Percentiles rank a stretch among this genome's conserved stretches.
phyloP scores from a whole-genome alignment of 179 eudicot species.

The Pouteria campechiana region DNA sequence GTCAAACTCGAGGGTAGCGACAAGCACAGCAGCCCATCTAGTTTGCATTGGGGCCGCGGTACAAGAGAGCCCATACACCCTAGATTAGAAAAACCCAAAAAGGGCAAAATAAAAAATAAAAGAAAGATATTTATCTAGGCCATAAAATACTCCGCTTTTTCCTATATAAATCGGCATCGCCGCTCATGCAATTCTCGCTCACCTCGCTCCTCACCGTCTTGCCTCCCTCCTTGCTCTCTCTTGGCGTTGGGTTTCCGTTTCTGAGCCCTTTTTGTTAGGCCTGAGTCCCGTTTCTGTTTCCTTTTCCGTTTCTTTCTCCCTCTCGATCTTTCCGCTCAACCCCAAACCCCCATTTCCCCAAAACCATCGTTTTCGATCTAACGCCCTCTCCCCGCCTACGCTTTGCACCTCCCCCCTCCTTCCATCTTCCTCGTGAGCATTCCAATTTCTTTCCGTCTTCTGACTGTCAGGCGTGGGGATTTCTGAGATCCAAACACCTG shows the following conservation, averaged over 20 bases:
- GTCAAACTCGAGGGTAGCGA: too few relatives aligned
- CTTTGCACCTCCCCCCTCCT: background rate
- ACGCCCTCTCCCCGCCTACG: background rate
- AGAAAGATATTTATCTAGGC: background rate
- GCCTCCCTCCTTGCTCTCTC: background rate
- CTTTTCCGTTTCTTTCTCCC: conserved; percentile 1
- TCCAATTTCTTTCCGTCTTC: conserved; percentile 18
- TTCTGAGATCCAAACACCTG: conserved; percentile 5
- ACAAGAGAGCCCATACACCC: too few relatives aligned
- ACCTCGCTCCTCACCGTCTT: conserved; percentile 5
- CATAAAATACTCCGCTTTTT: background rate
- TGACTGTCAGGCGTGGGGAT: conserved; percentile 77
- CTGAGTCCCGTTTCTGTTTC: conserved; percentile 1
- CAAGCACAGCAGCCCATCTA: too few relatives aligned
- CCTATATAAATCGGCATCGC: conserved; percentile 33
- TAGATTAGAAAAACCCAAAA: too few relatives aligned
- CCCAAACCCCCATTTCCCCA: background rate
- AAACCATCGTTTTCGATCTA: too few relatives aligned
- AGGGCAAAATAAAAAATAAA: background rate
- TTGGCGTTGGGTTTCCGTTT: conserved; percentile 9
- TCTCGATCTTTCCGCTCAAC: background rate
- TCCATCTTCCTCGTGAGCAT: background rate
- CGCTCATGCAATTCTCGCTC: conserved; percentile 56
- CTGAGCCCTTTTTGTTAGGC: background rate
- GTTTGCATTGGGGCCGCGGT: too few relatives aligned